Base-by-base conservation (phyloP, 345 rosid genomes). In the Brassica nigra region DNA sequence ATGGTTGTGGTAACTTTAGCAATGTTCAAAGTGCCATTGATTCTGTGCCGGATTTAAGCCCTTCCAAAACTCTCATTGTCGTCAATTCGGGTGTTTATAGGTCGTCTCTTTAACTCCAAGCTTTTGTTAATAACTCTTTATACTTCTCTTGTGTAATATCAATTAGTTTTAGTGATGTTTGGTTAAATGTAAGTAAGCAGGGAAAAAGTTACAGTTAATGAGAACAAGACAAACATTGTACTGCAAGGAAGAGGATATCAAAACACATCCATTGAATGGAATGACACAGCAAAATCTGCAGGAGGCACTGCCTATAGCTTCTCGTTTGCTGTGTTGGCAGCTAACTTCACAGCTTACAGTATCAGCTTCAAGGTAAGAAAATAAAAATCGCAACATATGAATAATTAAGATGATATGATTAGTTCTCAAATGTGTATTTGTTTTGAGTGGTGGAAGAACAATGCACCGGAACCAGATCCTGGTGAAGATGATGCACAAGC, bases 401-500 rank as follows among this genome's bases (percentile, higher is more conserved):
- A 16, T 34, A n/a, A n/a, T n/a, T n/a, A 65, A 34, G 49, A 65
- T 65, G 8, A 36, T 18, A 4, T 65, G 49, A 23, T 23, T 1
- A 65, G 29, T 34, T 65, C 36, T 70, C 10, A 70, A 62, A 37
- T 11, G 10, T 20, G 54, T 64, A n/a, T 34, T 18, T 80, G 66
- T 58, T 75, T 39, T 47, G 33, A 68, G 3, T 44, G 62, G 69
- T 15, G 9, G 52, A 83, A 94, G 97, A 94, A 94, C 69, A 85
- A 84, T 69, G 97, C 97, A 8, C 93, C 92, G 15, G 52, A 69
- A 54, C 85, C 97, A 73, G 18, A 57, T 8, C 96, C 97, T 0
- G 97, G 98, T 7, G 92, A 87, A 55, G 78, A 9, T 49, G 93
- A 93, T 71, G 92, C 81, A n/a, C 98, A 94, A 80, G 98, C 89